Base-by-base conservation (phyloP, 495 filamentous ascomycete species). In the Recurvomyces mirabilis region DNA sequence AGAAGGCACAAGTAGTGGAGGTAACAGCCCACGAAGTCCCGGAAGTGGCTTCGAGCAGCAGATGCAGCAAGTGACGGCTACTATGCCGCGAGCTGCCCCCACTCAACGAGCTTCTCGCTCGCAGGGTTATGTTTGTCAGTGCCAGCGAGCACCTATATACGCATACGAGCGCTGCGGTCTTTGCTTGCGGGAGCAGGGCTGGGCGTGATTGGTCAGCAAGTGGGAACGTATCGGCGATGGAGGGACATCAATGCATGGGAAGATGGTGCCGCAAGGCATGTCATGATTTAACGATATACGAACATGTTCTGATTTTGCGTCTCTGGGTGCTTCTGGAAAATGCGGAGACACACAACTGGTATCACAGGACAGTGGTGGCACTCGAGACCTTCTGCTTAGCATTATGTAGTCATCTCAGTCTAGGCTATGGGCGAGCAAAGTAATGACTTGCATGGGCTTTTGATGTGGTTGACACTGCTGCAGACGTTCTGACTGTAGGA, bases 1-100 rank as follows among this genome's bases (percentile, higher is more conserved):
- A n/a, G 53, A 46, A 30, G 43, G 48, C 12, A 43, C 43, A 24
- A 70, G 65, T 5, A 78, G 74, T 48, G 66, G 71, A n/a, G 63
- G 61, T 11, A 76, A 72, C 44, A 81, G 77, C 61, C 75, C 75
- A 11, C 67, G 68, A 38, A 75, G 63, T 57, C 57, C 57, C 47
- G 67, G 66, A 38, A 60, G 58, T 41, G 65, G 64, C 38, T 49
- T 63, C 28, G 63, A 62, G 17, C 24, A 43, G 4, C 46, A 49
- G 26, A 50, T 46, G n/a, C 55, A 53, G 46, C 52, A 47, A 23
- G 49, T 46, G 13, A 42, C 42, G 29, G 29, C 21, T n/a, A 29
- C 39, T 14, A 26, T 53, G 51, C 51, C 51, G 23, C 39, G 21
- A 22, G 13, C 38, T 15, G n/a, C n/a, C n/a, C n/a, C n/a, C n/a